Evolutionary conservation across 2,329 filamentous ascomycete genomes (phyloP).

Genomic region (Botrytis elliptica): DNA sequence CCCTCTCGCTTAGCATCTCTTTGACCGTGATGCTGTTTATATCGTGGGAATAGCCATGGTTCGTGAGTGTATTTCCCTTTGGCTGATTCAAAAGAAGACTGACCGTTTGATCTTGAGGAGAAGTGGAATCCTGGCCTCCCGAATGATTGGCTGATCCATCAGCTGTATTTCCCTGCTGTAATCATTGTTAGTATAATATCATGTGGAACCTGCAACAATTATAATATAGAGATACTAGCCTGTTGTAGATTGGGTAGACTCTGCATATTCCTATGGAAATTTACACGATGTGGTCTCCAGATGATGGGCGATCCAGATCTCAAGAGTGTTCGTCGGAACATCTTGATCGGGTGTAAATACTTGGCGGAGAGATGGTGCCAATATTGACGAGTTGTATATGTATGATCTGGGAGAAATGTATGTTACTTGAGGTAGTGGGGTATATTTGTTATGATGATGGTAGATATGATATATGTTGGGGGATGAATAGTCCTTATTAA

Average conservation of each 20-base stretch:
- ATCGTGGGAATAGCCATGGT: background rate
- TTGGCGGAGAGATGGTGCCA: no score
- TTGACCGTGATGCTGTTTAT: background rate
- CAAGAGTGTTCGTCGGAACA: background rate
- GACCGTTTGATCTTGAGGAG: background rate
- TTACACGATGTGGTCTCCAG: background rate
- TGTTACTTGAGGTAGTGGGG: background rate
- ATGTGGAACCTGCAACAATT: background rate
- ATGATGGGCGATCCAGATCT: background rate
- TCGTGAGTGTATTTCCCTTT: background rate
- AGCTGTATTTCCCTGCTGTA: background rate
- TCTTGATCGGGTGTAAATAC: background rate
- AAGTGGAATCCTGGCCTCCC: background rate
- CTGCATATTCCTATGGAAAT: background rate
- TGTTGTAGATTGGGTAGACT: background rate
- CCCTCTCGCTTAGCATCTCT: background rate
- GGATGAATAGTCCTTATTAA: background rate
- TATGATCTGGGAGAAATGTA: background rate
- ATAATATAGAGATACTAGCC: background rate
- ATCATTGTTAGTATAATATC: background rate
- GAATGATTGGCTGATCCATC: background rate
- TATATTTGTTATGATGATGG: background rate
- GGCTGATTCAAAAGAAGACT: background rate
- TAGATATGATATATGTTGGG: background rate
- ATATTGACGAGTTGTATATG: no score